Base-by-base conservation (phyloP, 2,329 filamentous ascomycete genomes). In the Pyricularia grisea region DNA sequence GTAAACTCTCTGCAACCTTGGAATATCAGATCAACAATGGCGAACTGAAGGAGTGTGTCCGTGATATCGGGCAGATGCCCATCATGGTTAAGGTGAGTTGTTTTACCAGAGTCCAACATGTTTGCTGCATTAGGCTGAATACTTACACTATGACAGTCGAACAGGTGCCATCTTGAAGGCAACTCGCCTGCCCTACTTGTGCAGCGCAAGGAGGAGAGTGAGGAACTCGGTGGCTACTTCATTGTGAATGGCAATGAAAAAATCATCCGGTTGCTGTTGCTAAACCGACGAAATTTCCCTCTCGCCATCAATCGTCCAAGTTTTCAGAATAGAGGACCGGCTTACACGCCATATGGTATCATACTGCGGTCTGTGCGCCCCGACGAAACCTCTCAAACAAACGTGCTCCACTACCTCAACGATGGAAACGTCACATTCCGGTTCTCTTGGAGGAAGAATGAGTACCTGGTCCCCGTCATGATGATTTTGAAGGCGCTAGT, bases 211-310 rank as follows among this genome's bases (percentile, higher is more conserved):
- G 95, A 99, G 80, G 95, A 99, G 79, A 92, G 94, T 0, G 95
- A 99, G 79, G 95, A 99, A 79, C 81, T 98, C 36, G 95, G 95
- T 55, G 95, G 95, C 64, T 99, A 98, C 79, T 99, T 98, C 77
- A 89, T 99, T 75, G 92, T 99, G 75, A 99, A 99, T 78, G 95
- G 95, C 72, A 97, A 94, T 76, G 95, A 99, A 79, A 98, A 97
- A 82, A 88, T 98, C 70, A 93, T 98, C 74, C 92, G 95, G 76
- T 89, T 98, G 83, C 85, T 99, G 71, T 90, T 97, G 72, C 87
- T 98, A 71, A 93, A 93, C 77, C 88, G 92, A 79, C 87, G 95
- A 76, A 99, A 99, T 79, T 97, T 93, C 76, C 94, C 95, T 67
- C 92, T 97, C 87, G 94, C 94, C 65, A 97, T 98, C 78, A 87